Conservation (phyloP, 2,329 filamentous ascomycete species). For the Colletotrichum sublineola region DNA sequence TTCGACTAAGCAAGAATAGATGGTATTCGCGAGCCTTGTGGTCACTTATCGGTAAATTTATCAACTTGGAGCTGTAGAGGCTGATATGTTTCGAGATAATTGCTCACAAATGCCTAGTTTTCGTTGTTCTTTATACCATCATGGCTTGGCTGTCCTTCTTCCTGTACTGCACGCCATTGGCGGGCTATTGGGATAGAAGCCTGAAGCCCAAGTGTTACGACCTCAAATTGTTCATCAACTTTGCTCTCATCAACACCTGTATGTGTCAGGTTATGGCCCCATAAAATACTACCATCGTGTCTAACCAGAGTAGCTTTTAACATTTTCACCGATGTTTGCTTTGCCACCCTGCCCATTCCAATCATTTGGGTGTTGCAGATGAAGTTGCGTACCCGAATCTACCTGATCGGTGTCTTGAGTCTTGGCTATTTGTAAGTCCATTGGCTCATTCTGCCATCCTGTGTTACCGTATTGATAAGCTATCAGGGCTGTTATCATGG, state of each 20-base stretch:
- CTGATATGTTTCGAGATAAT: not conserved
- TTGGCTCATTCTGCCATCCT: fast-evolving
- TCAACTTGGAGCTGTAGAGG: not conserved
- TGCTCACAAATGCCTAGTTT: constrained; percentile 18
- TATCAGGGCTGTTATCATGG: constrained; percentile 54
- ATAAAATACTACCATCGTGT: not conserved
- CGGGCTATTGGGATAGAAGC: constrained; percentile 44
- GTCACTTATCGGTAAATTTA: constrained; percentile 42
- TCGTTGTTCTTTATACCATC: constrained; percentile 45
- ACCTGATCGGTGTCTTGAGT: constrained; percentile 57
- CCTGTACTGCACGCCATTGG: constrained; percentile 45
- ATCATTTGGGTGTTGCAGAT: constrained; percentile 58
- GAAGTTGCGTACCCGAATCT: constrained; percentile 53
- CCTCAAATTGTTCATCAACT: constrained; percentile 48
- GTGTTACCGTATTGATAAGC: not conserved
- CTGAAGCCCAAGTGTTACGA: constrained; percentile 42
- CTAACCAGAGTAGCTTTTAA: constrained; percentile 50
- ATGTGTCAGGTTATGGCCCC: not conserved
- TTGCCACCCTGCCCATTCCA: constrained; percentile 57
- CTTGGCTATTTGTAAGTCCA: constrained; percentile 56
- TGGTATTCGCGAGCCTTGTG: constrained; percentile 48
- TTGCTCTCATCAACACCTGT: constrained; percentile 55
- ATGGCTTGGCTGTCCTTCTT: constrained; percentile 45
- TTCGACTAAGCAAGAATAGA: constrained; percentile 44
- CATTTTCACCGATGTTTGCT: constrained; percentile 59